Conservation (phyloP, 306 rosid genomes). For the Medicago truncatula region MtrunA17r5.0-ANR NC_053045.1:28797501-28798000, state of each 20-base stretch:
- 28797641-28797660: constrained; percentile 19
- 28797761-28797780: neutral
- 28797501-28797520: constrained; percentile 92
- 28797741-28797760: no score
- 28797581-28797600: constrained; percentile 16
- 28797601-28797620: constrained; percentile 9
- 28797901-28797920: no score
- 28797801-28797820: neutral
- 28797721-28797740: neutral
- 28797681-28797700: constrained; percentile 11
- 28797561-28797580: constrained; percentile 29
- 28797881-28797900: constrained; percentile 4
- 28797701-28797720: neutral
- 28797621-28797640: neutral
- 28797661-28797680: neutral
- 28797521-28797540: constrained; percentile 40
- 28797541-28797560: constrained; percentile 38
- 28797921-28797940: neutral
- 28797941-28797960: neutral
- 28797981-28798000: constrained; percentile 12
- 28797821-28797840: neutral
- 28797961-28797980: neutral
- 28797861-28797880: neutral
- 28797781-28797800: neutral
- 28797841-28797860: neutral